A percentile compares a stretch with the other conserved stretches of the same genome.
Conservation (phyloP, 192 early-diverging fungal genomes). For the Mortierella alpina region DNA sequence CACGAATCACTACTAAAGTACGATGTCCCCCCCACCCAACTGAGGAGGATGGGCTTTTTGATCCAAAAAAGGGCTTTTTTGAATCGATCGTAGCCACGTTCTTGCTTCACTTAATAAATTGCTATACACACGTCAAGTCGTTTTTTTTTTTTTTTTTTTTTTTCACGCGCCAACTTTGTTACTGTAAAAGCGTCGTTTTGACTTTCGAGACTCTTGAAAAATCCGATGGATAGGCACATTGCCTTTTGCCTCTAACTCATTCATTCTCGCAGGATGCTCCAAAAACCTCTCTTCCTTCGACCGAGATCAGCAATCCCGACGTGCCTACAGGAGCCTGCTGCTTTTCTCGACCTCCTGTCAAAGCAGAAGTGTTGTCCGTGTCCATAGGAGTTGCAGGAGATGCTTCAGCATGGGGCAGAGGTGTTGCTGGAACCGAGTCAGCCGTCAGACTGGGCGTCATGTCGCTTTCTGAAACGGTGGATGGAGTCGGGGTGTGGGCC, state of each 20-base stretch:
- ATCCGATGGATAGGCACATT: too few species aligned
- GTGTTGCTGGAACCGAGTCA: slow-evolving; percentile 30
- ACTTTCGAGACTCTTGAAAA: too few species aligned
- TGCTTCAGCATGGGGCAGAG: not conserved
- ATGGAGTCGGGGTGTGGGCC: not conserved
- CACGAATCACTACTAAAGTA: not conserved
- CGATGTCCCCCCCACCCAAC: not conserved
- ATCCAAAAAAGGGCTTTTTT: not conserved
- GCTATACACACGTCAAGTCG: too few species aligned
- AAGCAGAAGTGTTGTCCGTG: not conserved
- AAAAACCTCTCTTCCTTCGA: slow-evolving; percentile 24
- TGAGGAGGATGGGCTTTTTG: not conserved
- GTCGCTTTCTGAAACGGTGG: not conserved
- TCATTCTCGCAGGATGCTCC: not conserved
- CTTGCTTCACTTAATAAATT: too few species aligned
- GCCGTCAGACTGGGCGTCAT: slow-evolving; percentile 15
- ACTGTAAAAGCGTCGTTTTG: too few species aligned
- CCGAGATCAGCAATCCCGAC: slow-evolving; percentile 39
- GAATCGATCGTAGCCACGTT: too few species aligned
- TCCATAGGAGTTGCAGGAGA: slow-evolving; percentile 26
- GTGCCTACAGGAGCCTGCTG: not conserved
- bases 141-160: too few species aligned
- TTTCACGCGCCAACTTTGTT: too few species aligned
- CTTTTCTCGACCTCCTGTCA: not conserved
- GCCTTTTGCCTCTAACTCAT: too few species aligned